A percentile compares a stretch with the other conserved stretches of the same genome.
These are phyloP conservation scores for Daldinia grandis DNA, from an alignment of 495 filamentous ascomycete genomes.

Conservation along the genomic window DNA sequence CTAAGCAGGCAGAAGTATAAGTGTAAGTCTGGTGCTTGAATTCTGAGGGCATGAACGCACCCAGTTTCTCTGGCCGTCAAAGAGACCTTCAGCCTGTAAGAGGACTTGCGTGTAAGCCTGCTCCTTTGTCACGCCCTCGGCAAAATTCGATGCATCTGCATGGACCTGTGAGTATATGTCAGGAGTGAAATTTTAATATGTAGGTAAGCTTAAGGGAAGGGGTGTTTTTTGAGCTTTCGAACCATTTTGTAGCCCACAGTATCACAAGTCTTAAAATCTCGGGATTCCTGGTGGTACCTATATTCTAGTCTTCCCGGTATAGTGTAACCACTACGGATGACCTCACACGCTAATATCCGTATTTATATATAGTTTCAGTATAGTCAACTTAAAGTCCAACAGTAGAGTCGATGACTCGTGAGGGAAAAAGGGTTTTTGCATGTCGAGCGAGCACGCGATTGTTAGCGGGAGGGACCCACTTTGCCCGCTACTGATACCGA, in stretches of 20 bases:
- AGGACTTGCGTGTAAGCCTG: constrained; percentile 81
- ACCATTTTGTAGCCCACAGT: constrained; percentile 14
- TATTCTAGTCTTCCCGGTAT: neutral
- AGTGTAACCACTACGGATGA: neutral
- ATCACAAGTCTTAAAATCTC: neutral
- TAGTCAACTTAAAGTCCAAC: neutral
- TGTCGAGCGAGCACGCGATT: constrained; percentile 34
- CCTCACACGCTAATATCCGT: neutral
- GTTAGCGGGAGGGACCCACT: constrained; percentile 13
- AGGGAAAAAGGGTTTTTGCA: constrained; percentile 23
- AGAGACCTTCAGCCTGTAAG: constrained; percentile 72
- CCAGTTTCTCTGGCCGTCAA: constrained; percentile 87
- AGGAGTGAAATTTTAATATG: neutral
- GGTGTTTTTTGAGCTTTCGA: neutral
- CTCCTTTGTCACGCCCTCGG: constrained; percentile 68
- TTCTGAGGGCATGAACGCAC: constrained; percentile 55
- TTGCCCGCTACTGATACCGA: constrained; percentile 1
- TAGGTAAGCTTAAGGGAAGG: neutral
- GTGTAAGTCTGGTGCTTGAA: constrained; percentile 9
- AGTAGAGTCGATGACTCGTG: constrained; percentile 1
- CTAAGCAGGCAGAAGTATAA: constrained; percentile 10
- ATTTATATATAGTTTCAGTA: neutral
- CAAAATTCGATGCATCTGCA: constrained; percentile 84
- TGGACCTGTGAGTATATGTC: constrained; percentile 70
- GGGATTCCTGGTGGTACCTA: too few species aligned